Percentiles rank a stretch among this genome's conserved stretches.
Evolutionary conservation across 2,329 filamentous ascomycete genomes (phyloP).

Genomic region (Phaeoacremonium minimum): DNA sequence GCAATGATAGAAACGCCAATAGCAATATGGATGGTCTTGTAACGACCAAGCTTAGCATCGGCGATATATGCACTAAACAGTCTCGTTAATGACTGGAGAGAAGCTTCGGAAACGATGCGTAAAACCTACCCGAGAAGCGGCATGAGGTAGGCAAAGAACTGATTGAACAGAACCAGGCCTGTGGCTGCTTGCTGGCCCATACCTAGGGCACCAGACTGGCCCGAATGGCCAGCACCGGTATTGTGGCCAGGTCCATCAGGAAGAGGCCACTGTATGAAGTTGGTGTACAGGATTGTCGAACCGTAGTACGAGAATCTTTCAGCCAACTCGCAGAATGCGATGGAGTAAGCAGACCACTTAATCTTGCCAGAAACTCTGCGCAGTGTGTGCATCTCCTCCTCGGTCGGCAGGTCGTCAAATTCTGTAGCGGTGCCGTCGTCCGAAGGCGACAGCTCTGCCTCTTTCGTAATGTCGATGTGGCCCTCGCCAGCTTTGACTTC

Average conservation of each 20-base stretch:
- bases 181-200: constrained; percentile 53
- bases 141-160: constrained; percentile 10
- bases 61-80: constrained; percentile 53
- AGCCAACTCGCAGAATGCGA: constrained; percentile 70
- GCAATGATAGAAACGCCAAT: constrained; percentile 62
- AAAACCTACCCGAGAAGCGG: constrained; percentile 29
- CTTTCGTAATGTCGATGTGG: constrained; percentile 4
- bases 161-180: constrained; percentile 47
- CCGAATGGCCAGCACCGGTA: constrained; percentile 42
- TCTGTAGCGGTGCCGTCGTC: constrained; percentile 7
- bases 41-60: constrained; percentile 69
- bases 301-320: constrained; percentile 79
- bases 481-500: constrained; percentile 6
- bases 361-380: constrained; percentile 61
- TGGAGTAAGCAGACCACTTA: constrained; percentile 61
- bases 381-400: constrained; percentile 58
- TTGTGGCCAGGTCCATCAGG: constrained; percentile 43
- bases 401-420: constrained; percentile 45
- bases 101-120: no score
- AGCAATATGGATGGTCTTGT: constrained; percentile 67
- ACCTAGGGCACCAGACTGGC: constrained; percentile 47
- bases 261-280: constrained; percentile 56
- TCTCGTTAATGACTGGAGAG: no score
- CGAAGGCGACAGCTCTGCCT: background rate
- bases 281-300: constrained; percentile 63